Base-by-base conservation (phyloP, 1,284 basidiomycete genomes). In the Rhodofomes roseus region DNA sequence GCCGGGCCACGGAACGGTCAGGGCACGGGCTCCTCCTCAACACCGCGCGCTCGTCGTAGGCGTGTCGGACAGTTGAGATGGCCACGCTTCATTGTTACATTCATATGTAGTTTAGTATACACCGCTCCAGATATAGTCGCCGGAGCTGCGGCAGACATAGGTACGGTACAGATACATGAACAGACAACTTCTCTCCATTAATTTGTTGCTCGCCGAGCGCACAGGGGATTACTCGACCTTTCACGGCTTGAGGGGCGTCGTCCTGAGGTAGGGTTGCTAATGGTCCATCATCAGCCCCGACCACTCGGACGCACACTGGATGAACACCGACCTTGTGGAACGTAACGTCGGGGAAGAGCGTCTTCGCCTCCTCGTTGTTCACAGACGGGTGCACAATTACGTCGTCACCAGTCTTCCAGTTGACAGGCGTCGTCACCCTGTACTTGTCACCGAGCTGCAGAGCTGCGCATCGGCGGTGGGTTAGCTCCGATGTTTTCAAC, bases 341-440 rank as follows among this genome's bases (percentile, higher is more conserved):
- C 4, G 77, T 87, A 73, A 82, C 81, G 34, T 89, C 76, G 51
- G 92, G 90, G 89, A 96, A 96, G 63, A 94, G 77, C 37, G 82
- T 87, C 77, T 94, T 90, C 34, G 95, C 96, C 76, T 98, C 90
- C 46, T 96, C 93, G 69, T 90, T 90, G 58, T 76, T 79, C 54
- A 98, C 94, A 8, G 82, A 76, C n/a, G 93, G 92, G 76, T 98
- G 95, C 44, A 99, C 89, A 70, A 99, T 98, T 60, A 98, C 96
- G 71, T 95, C 89, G 18, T 96, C 89, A 51, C 95, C 95, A 73
- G 89, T 88, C 64, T 90, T 85, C 96, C 96, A 98, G 85, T 98
- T 96, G 63, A 93, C 95, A 20, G 92, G 92, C 4, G 93, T 94
- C 18, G 91, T 89, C 62, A 94, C 75, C 70, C 85, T 81, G 81